phyloP scores from a whole-genome alignment of 495 filamentous ascomycete genomes.

The Apiosordaria backusii region DNA sequence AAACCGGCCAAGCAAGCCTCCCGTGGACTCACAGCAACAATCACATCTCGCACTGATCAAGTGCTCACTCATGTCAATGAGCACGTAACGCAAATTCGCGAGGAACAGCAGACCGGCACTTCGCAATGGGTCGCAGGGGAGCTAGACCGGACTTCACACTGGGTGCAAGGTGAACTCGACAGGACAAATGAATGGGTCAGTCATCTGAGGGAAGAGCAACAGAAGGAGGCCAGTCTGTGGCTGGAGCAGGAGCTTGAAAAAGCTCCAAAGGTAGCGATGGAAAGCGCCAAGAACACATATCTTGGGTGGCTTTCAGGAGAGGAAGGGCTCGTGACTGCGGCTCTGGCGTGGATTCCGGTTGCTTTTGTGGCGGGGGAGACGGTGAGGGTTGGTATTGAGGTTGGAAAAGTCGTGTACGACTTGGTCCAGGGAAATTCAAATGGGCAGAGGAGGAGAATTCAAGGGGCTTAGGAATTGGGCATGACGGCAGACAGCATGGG shows the following conservation, averaged over 20 bases:
- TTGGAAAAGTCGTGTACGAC: slow-evolving; percentile 6
- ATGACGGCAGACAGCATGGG: neutral
- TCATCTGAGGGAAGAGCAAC: slow-evolving; percentile 2
- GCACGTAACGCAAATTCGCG: neutral
- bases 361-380: slow-evolving; percentile 9
- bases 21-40: slow-evolving; percentile 5
- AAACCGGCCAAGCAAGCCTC: neutral
- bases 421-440: neutral
- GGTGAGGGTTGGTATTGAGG: slow-evolving; percentile 10
- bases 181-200: neutral
- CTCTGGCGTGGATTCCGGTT: slow-evolving; percentile 11
- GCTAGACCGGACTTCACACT: slow-evolving; percentile 4
- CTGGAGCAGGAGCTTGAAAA: slow-evolving; percentile 1
- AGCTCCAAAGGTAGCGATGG: slow-evolving; percentile 8
- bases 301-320: slow-evolving; percentile 9
- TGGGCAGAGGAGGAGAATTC: neutral
- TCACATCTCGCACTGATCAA: slow-evolving; percentile 6
- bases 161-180: neutral
- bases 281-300: slow-evolving; percentile 1
- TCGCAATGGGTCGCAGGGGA: slow-evolving; percentile 6
- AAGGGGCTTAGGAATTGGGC: neutral
- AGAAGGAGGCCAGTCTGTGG: neutral
- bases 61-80: slow-evolving; percentile 3
- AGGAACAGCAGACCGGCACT: slow-evolving; percentile 6
- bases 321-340: slow-evolving; percentile 9